Base-by-base conservation (phyloP, 176 grass and related monocot species). In the Triticum turgidum region DNA sequence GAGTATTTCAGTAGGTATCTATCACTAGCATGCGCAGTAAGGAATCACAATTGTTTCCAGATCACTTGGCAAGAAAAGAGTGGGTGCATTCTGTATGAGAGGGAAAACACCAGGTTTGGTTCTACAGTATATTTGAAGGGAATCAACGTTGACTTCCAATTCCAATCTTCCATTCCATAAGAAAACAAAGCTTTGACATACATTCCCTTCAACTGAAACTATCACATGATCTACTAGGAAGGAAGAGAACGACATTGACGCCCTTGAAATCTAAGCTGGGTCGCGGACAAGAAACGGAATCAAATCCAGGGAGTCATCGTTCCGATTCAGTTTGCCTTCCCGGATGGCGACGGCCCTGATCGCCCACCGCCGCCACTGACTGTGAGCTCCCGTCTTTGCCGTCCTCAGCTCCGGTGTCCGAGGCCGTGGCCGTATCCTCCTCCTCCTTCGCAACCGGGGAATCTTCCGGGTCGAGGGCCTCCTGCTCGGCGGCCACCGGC, bases 361-460 rank as follows among this genome's bases (percentile, higher is more conserved):
- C 77, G 65, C 11, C 77, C 15, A 9, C 5, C 9, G 20, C 69
- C 51, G 27, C 63, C 27, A 1, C 76, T 3, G 10, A 6, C 27
- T 80, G 21, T 25, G 65, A 89, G 54, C 34, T 76, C 29, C 47
- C 84, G 39, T 56, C 65, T 63, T 74, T 63, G 72, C 61, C 80
- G 39, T 87, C 66, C 14, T 3, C 45, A 45, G 10, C 59, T 9
- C 20, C 76, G 8, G 18, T 38, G 65, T 8, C 52, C n/a, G 64
- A 58, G 65, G 76, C 64, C 8, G 2, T 51, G 65, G 76, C 44
- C 8, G 2, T 51, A 13, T 22, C 80, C 13, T 49, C 76, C 3
- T 42, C 73, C 33, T 62, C 79, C 63, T 63, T 77, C 3, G 2
- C 13, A 1, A 1, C 72, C 30, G 49, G 17, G 14, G 79, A 32